phyloP scores from a whole-genome alignment of 139 green algal species.

The Chlamydomonas incerta region DNA sequence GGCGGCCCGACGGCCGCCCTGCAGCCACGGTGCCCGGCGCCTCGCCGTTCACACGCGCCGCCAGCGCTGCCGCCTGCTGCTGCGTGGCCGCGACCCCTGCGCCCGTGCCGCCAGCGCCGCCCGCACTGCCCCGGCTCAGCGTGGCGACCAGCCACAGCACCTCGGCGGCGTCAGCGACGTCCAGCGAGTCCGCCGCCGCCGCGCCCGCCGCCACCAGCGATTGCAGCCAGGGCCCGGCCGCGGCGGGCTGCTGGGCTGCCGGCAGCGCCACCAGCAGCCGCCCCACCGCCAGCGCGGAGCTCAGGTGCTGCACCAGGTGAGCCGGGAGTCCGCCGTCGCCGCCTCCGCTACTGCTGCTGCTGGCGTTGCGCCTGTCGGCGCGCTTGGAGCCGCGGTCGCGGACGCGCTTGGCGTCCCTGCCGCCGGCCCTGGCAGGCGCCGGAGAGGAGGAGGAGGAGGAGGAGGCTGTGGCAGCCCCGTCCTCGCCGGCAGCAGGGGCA shows the following conservation, averaged over 20 bases:
- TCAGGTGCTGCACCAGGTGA: background rate
- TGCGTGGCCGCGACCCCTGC: background rate
- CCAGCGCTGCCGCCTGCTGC: background rate
- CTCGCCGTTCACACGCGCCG: background rate
- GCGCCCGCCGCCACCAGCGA: background rate
- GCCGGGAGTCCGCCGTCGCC: background rate
- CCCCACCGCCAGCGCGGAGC: constrained; percentile 4
- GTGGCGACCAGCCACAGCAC: constrained; percentile 14
- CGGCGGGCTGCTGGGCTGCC: background rate
- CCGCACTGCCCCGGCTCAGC: background rate
- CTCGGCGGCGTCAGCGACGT: background rate
- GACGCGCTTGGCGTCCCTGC: background rate
- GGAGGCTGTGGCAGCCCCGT: background rate
- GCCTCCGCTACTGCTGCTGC: background rate
- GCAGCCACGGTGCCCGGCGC: background rate
- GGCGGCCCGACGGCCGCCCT: too few species aligned
- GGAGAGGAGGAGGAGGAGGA: background rate
- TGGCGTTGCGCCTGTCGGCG: background rate
- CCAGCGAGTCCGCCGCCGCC: background rate
- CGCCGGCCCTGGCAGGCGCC: too few species aligned
- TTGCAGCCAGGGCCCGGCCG: background rate
- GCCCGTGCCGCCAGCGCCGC: background rate
- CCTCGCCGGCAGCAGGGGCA: too few species aligned
- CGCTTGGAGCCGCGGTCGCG: background rate
- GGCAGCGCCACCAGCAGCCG: background rate